Percentiles rank a stretch among this genome's conserved stretches.
Conservation (phyloP, 257 asterid genomes). For the Fraxinus cuspidata region DNA sequence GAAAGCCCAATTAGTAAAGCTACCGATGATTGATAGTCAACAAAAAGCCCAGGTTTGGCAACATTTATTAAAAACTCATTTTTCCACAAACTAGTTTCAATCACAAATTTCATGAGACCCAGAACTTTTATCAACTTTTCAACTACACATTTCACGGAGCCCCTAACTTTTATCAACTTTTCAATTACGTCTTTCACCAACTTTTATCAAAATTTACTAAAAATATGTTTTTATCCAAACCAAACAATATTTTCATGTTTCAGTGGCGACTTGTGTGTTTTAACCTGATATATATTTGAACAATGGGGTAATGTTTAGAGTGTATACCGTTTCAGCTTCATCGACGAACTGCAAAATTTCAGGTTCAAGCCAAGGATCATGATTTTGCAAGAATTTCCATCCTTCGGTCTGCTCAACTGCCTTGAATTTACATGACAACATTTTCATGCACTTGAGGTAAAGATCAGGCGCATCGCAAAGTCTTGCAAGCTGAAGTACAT, state of each 20-base stretch:
- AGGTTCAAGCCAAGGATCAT: constrained; percentile 86
- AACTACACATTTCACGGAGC: no score
- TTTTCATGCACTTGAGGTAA: constrained; percentile 64
- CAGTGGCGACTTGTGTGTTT: no score
- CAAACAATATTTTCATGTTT: not conserved
- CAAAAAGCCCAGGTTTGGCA: no score
- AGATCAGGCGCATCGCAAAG: constrained; percentile 91
- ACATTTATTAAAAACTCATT: no score
- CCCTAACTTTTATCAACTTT: no score
- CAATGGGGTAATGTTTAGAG: constrained; percentile 6
- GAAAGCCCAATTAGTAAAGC: not conserved
- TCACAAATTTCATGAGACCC: no score
- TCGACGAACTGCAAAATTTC: constrained; percentile 79
- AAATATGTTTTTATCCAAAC: no score
- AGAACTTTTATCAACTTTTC: no score
- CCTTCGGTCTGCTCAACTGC: constrained; percentile 80
- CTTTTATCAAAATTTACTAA: no score
- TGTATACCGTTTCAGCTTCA: constrained; percentile 73
- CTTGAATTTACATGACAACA: constrained; percentile 51
- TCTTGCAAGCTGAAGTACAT: constrained; percentile 82
- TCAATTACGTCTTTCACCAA: no score
- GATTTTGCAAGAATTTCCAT: constrained; percentile 72
- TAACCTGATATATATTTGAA: not conserved
- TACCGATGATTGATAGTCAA: not conserved
- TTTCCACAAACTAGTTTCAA: no score